Evolutionary conservation across 2,329 filamentous ascomycete species (phyloP), one percentile per base, ranked within the genome.

Genomic region (Didymosphaeria variabile): DNA sequence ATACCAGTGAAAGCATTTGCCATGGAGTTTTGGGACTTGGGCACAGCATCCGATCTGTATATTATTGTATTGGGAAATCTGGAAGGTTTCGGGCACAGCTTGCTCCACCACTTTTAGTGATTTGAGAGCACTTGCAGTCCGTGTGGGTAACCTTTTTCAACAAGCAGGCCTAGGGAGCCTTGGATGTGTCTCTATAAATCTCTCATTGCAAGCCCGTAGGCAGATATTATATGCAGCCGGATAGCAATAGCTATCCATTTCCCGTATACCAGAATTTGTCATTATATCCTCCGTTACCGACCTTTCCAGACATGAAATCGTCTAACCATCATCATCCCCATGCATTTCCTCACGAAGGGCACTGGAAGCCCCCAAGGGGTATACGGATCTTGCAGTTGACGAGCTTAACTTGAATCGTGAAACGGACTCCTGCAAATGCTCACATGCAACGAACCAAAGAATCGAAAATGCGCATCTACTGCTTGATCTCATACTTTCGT

Each of bases 401-500:
- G 44, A 69, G 65, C 66, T 70, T 67, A 72, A 68, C 67, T 66
- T 60, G 69, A 66, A 71, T 68, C 65, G 69, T 68, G 57, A 67
- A 61, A 64, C 66, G 32, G 72, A 74, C 72, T 72, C 69, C 71
- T 68, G 72, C 70, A 75, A 75, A 77, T 77, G 74, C 75, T 65
- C 67, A 72, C 70, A 72, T 72, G 71, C 66, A 71, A 64, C 62
- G 61, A 66, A 74, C 62, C 29, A 61, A 64, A 63, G 65, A 70
- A 75, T 61, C 57, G 61, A 69, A 53, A 56, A 38, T 31, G 40
- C 32, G 40, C 32, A 26, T 71, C 69, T 81, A 84, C 69, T 81
- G 75, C 79, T 83, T 83, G 69, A 85, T 74, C 69, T 77, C 80
- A 69, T 85, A 85, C 31, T 70, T 77, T 69, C 83, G 77, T 65